Base-by-base conservation (phyloP, 2,329 filamentous ascomycete species). In the Pestalotiopsis sp. region DNA sequence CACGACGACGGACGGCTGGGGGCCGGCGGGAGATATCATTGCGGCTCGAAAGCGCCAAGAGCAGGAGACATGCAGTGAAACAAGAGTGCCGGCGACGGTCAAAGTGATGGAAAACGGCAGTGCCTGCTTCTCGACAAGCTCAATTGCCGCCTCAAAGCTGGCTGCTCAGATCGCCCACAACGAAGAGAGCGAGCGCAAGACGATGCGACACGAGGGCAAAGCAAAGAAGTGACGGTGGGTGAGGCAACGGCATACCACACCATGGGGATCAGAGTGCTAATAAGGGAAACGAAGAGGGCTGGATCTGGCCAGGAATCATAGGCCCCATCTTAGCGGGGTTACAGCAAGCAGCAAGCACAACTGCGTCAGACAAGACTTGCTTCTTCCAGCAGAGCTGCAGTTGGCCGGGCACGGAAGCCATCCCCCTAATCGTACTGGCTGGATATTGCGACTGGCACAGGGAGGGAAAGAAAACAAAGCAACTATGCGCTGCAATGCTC, bases 1-100 rank as follows among this genome's bases (percentile, higher is more conserved):
- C 41, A 91, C 83, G 71, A 92, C 78, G 36, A 74, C 71, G 62
- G 64, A 71, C 5, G 72, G 74, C 68, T 69, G 70, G 4, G 74
- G 71, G 27, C 73, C 73, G 60, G 68, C 66, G 25, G 72, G 63
- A n/a, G 39, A 55, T 41, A 39, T 49, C 61, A 60, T 52, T 66
- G 64, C 39, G 52, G 31, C 59, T 62, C 59, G 17, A 36, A 20
- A 39, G 59, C 36, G 27, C 59, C 17, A 12, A 36, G 59, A 20
- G 31, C 31, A 31, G n/a, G 31, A 62, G 59, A 62, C 36, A 62
- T 62, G 59, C 59, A 62, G 31, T 36, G 17, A 23, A 17, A 11
- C 59, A 14, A 17, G 13, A 13, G 57, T 20, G 23, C 49, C 63
- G 52, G 5, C 63, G 23, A 57, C 23, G 25, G 25, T 11, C 23